These are phyloP conservation scores for Arthrobotrys megalospora DNA, from an alignment of 2,329 filamentous ascomycete species.

Conservation along the genomic window DNA sequence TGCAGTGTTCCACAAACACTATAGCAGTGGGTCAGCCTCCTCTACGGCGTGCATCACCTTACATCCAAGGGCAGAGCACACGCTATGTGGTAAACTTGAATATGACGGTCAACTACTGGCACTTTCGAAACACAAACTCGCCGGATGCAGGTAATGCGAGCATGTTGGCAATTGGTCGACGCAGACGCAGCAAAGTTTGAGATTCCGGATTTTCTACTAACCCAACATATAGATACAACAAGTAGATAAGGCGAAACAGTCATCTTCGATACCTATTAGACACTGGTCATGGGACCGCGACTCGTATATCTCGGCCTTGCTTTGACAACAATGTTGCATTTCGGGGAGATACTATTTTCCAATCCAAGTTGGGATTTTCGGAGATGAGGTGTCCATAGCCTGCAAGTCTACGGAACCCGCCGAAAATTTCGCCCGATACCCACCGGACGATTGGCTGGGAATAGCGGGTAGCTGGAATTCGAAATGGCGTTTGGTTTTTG, in stretches of 20 bases:
- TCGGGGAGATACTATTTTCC: background rate
- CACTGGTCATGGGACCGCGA: background rate
- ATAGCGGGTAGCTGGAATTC: background rate
- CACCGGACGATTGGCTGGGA: constrained; percentile 17
- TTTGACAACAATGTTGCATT: constrained; percentile 2
- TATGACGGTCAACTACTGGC: too few relatives aligned
- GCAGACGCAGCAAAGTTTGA: too few relatives aligned
- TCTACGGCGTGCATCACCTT: background rate
- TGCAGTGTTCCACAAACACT: background rate
- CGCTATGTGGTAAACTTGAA: too few relatives aligned
- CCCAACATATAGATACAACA: background rate
- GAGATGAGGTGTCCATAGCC: background rate
- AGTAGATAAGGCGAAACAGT: too few relatives aligned
- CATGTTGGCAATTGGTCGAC: too few relatives aligned
- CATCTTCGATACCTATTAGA: background rate
- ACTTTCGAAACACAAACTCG: too few relatives aligned
- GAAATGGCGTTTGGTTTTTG: constrained; percentile 24
- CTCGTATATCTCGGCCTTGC: background rate
- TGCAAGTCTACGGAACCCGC: background rate
- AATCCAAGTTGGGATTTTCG: background rate
- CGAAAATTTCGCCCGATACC: background rate
- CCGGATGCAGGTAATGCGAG: too few relatives aligned
- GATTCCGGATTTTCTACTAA: background rate
- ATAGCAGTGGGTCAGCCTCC: background rate
- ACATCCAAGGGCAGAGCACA: too few relatives aligned